These are phyloP conservation scores for Entoloma clypeatum DNA, from an alignment of 1,284 basidiomycete species.

Conservation along the genomic window DNA sequence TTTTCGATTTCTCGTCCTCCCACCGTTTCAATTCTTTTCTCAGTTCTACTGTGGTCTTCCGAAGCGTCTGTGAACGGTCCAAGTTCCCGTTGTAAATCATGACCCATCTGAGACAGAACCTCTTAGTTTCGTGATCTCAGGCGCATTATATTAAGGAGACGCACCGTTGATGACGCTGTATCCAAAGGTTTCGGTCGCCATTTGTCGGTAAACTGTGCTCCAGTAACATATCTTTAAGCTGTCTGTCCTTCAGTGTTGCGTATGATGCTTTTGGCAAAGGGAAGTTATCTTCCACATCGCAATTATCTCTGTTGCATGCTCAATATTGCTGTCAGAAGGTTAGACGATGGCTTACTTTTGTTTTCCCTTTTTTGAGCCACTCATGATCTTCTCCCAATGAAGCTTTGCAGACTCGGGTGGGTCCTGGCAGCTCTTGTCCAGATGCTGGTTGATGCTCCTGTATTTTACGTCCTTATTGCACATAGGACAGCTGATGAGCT, in stretches of 20 bases:
- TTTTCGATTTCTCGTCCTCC: slow-evolving; percentile 48
- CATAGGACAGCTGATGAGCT: slow-evolving; percentile 51
- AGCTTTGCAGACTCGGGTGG: slow-evolving; percentile 19
- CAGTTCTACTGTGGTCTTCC: slow-evolving; percentile 47
- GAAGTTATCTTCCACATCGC: slow-evolving; percentile 35
- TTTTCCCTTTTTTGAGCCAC: slow-evolving; percentile 42
- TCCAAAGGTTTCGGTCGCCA: slow-evolving; percentile 50
- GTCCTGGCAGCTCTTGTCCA: slow-evolving; percentile 51
- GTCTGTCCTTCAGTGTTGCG: slow-evolving; percentile 56
- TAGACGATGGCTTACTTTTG: slow-evolving; percentile 32
- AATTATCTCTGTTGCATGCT: slow-evolving; percentile 20
- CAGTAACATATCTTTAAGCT: slow-evolving; percentile 53
- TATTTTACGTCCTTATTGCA: slow-evolving; percentile 45
- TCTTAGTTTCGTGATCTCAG: not conserved
- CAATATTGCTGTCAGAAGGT: not conserved
- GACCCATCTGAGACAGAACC: slow-evolving; percentile 49
- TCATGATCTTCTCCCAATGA: slow-evolving; percentile 52
- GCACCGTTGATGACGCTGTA: slow-evolving; percentile 59
- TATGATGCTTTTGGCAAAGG: slow-evolving; percentile 67
- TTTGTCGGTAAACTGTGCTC: slow-evolving; percentile 47
- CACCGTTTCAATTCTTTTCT: slow-evolving; percentile 51
- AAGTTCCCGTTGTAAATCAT: slow-evolving; percentile 68
- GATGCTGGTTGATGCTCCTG: slow-evolving; percentile 51
- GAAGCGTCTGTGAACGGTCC: slow-evolving; percentile 46
- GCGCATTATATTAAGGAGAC: slow-evolving; percentile 12